phyloP scores from a whole-genome alignment of 2,329 filamentous ascomycete species.

The Myriangium duriaei region DNA sequence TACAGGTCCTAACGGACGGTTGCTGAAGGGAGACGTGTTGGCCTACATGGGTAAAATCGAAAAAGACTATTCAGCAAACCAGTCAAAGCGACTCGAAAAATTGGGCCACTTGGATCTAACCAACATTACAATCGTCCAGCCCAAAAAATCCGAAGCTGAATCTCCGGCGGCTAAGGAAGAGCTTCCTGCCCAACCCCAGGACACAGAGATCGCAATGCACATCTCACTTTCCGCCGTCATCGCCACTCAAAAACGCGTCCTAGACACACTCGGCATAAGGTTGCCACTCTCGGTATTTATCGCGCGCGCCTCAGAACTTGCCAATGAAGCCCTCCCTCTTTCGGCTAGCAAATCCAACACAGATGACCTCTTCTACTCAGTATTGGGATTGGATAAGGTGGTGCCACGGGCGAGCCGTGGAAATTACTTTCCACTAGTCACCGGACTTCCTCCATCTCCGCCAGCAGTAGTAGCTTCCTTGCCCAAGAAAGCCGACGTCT shows the following conservation, averaged over 20 bases:
- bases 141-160: conserved; percentile 29
- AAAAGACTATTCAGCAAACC: conserved; percentile 54
- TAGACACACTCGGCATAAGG: conserved; percentile 63
- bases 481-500: conserved; percentile 53
- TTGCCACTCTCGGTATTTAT: conserved; percentile 81
- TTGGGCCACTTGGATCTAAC: conserved; percentile 79
- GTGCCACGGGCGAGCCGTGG: conserved; percentile 39
- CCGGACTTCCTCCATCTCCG: conserved; percentile 34
- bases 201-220: conserved; percentile 54
- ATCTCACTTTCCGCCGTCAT: conserved; percentile 69
- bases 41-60: conserved; percentile 74
- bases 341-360: conserved; percentile 53
- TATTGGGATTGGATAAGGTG: conserved; percentile 58
- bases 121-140: conserved; percentile 72
- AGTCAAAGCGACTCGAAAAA: conserved; percentile 60
- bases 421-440: conserved; percentile 61
- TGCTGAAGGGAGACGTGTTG: conserved; percentile 91
- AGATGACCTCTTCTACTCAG: conserved; percentile 78
- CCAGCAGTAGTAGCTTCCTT: conserved; percentile 12
- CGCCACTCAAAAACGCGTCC: conserved; percentile 68
- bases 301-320: conserved; percentile 68
- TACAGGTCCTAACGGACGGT: conserved; percentile 73
- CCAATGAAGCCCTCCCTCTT: conserved; percentile 73
- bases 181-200: conserved; percentile 27
- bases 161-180: conserved; percentile 35